Evolutionary conservation across 1,284 basidiomycete genomes (phyloP).

Genomic region (Trichosporon coremiiforme): DNA sequence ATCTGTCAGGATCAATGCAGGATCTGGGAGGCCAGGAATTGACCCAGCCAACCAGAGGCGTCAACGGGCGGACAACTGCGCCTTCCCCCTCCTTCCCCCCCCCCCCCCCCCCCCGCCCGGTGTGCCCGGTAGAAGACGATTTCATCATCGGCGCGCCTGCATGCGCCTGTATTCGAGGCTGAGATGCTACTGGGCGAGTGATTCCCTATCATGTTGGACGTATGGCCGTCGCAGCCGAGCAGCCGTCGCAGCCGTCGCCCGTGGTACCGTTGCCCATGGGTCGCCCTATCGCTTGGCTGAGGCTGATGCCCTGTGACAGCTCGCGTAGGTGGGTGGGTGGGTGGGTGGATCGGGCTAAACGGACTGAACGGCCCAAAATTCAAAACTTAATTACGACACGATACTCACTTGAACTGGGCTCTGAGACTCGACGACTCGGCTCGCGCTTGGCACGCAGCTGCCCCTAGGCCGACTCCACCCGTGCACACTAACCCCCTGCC

Average conservation of each 20-base stretch:
- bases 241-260: not conserved
- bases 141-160: conserved; percentile 1
- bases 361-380: not conserved
- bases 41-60: too few species aligned
- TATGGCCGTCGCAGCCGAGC: too few species aligned
- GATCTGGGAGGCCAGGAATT: too few species aligned
- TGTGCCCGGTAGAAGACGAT: not conserved
- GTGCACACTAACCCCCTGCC: not conserved
- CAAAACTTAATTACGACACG: conserved; percentile 8
- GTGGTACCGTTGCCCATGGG: too few species aligned
- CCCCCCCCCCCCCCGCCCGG: too few species aligned
- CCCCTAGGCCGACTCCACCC: not conserved
- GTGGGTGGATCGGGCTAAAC: too few species aligned
- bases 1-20: not conserved
- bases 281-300: too few species aligned
- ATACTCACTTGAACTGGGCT: not conserved
- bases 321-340: too few species aligned
- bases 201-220: not conserved
- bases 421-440: too few species aligned
- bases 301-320: too few species aligned
- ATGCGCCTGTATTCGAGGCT: not conserved
- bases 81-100: too few species aligned
- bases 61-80: too few species aligned
- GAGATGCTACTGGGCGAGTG: not conserved
- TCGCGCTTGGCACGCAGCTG: not conserved